phyloP scores from a whole-genome alignment of 2,329 filamentous ascomycete genomes.

The Venturia nashicola region DNA sequence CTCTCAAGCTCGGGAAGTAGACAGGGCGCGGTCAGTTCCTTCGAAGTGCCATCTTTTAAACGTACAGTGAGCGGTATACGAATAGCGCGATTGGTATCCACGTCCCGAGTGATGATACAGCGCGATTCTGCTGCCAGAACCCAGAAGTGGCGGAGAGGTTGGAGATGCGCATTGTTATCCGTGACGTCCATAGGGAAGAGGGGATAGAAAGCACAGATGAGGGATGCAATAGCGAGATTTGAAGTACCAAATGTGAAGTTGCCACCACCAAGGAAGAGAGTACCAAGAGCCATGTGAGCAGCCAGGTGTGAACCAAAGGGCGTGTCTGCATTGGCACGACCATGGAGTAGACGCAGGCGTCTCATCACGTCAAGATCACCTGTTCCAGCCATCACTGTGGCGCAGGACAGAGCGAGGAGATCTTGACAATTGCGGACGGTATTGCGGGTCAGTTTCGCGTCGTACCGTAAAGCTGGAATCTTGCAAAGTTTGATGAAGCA shows the following conservation, averaged over 20 bases:
- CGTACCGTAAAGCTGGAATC: constrained; percentile 55
- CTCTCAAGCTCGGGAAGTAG: constrained; percentile 52
- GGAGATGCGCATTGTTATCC: constrained; percentile 88
- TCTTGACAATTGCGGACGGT: constrained; percentile 89
- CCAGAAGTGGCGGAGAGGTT: constrained; percentile 96
- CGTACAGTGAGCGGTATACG: constrained; percentile 58
- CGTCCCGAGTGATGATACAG: constrained; percentile 77
- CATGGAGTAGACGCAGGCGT: constrained; percentile 76
- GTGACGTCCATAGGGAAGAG: constrained; percentile 80
- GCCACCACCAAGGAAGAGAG: constrained; percentile 83
- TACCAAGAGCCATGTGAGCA: constrained; percentile 79
- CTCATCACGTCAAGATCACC: constrained; percentile 80
- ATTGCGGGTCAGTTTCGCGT: constrained; percentile 69
- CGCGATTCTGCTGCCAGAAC: constrained; percentile 82
- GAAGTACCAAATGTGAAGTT: constrained; percentile 86
- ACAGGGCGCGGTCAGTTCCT: constrained; percentile 38
- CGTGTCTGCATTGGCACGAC: constrained; percentile 68
- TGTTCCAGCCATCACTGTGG: constrained; percentile 91
- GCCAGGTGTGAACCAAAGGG: constrained; percentile 92
- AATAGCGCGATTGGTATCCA: constrained; percentile 70
- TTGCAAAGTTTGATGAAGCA: constrained; percentile 69
- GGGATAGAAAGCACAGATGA: constrained; percentile 88
- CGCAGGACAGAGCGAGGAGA: constrained; percentile 65
- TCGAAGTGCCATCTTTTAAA: constrained; percentile 33
- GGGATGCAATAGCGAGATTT: constrained; percentile 70